Base-by-base conservation (phyloP, 441 rosid genomes). In the Codiaeum variegatum region DNA sequence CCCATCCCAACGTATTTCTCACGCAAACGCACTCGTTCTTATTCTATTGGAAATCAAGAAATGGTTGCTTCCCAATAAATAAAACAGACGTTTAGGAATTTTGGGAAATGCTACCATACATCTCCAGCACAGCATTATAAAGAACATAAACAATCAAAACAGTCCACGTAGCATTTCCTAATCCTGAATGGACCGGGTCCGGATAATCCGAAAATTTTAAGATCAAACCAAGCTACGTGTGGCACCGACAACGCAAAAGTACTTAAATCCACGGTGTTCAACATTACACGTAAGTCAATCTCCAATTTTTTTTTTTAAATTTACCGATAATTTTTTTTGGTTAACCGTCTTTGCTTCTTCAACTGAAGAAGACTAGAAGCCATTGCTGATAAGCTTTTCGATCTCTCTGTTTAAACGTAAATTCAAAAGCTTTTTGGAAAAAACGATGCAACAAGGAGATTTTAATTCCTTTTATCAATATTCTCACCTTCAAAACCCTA, bases 381-480 rank as follows among this genome's bases (percentile, higher is more conserved):
- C 10, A 60, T 60, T 29, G 40, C 12, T 3, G 31, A 10, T 55
- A 11, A 7, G 31, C 34, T 23, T 60, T 60, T 31, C 6, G 21
- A 60, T 60, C 23, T 60, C 4, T 29, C 1, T 16, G 4, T 11
- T 54, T 9, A 6, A 60, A 60, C 0, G 12, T 16, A 58, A 58
- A 26, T n/a, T n/a, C 12, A 34, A 5, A 38, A 42, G n/a, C 55
- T 24, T 52, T 52, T 61, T 29, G 18, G 24, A 16, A 69, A 42
- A 73, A 83, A 77, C 81, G 66, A 92, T 92, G 95, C 90, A 92
- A 62, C 96, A 85, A 70, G 97, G 97, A 75, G 98, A 95, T 65
- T 91, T 85, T 87, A 77, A 77, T 70, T 84, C 97, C 67, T 87
- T 83, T 59, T 88, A 81, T 18, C 88, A 85, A 32, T 83, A 77